Conservation (phyloP, 139 green algal species). For the Edaphochlamys debaryana region DNA sequence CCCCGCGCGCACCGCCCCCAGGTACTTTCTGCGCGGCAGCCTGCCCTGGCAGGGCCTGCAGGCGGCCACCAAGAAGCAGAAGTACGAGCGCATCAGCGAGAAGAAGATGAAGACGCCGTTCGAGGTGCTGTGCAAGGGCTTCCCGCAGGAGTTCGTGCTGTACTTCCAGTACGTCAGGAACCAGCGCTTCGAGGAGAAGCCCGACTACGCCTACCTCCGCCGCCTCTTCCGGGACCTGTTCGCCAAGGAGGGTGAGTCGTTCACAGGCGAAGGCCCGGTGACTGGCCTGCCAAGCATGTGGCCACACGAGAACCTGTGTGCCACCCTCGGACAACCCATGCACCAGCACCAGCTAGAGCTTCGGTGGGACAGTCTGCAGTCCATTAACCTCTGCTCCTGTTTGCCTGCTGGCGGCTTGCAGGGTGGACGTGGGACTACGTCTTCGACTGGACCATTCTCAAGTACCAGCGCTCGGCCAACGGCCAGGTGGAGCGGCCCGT, state of each 20-base stretch:
- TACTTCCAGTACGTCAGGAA: conserved; percentile 97
- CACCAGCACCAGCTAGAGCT: too few relatives aligned
- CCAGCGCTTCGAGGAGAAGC: conserved; percentile 80
- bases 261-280: not conserved
- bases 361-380: too few relatives aligned
- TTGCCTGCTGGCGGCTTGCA: conserved; percentile 40
- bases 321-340: too few relatives aligned
- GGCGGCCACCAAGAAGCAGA: conserved; percentile 99
- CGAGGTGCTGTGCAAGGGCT: conserved; percentile 95
- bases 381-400: too few relatives aligned
- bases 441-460: conserved; percentile 99
- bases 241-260: conserved; percentile 85
- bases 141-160: conserved; percentile 93
- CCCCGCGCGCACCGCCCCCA: too few relatives aligned
- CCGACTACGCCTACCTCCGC: conserved; percentile 97
- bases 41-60: conserved; percentile 92
- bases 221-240: conserved; percentile 99
- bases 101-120: conserved; percentile 99
- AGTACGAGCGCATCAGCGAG: conserved; percentile 99
- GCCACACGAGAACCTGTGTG: too few relatives aligned
- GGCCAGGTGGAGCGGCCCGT: conserved; percentile 33
- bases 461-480: conserved; percentile 83
- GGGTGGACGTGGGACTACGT: conserved; percentile 99
- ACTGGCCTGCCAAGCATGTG: not conserved
- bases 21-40: conserved; percentile 97